phyloP scores from a whole-genome alignment of 805 yeast species.

The Ogataea paraovalis region DNA sequence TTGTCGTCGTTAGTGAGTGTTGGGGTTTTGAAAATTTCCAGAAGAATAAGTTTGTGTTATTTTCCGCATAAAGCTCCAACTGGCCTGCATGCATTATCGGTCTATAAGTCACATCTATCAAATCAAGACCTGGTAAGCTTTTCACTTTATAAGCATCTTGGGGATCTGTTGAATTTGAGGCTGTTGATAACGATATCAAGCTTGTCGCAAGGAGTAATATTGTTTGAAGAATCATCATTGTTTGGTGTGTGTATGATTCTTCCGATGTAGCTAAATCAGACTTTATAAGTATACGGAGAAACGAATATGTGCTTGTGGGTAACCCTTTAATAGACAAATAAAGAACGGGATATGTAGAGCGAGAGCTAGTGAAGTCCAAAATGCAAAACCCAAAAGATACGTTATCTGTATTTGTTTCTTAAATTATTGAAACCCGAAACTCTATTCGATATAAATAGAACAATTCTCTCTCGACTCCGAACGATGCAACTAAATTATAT shows the following conservation, averaged over 20 bases:
- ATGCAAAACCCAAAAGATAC: too few species aligned
- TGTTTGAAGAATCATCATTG: neutral
- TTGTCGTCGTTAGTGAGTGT: constrained; percentile 10
- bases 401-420: too few species aligned
- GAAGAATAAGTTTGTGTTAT: constrained; percentile 63
- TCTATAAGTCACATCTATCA: constrained; percentile 22
- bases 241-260: neutral
- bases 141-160: constrained; percentile 16
- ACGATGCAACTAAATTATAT: too few species aligned
- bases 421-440: too few species aligned
- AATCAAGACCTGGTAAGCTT: constrained; percentile 26
- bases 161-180: neutral
- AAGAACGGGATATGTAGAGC: too few species aligned
- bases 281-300: too few species aligned
- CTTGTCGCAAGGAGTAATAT: neutral
- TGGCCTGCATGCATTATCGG: constrained; percentile 67
- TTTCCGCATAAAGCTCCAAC: constrained; percentile 49
- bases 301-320: too few species aligned
- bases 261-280: neutral
- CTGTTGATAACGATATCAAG: neutral
- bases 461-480: too few species aligned
- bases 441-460: too few species aligned
- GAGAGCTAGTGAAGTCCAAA: too few species aligned
- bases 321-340: too few species aligned
- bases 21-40: constrained; percentile 57